A percentile compares a stretch with the other conserved stretches of the same genome.
Conservation (phyloP, 352 stramenopile genomes). For the Hyaloperonospora brassicae region DNA sequence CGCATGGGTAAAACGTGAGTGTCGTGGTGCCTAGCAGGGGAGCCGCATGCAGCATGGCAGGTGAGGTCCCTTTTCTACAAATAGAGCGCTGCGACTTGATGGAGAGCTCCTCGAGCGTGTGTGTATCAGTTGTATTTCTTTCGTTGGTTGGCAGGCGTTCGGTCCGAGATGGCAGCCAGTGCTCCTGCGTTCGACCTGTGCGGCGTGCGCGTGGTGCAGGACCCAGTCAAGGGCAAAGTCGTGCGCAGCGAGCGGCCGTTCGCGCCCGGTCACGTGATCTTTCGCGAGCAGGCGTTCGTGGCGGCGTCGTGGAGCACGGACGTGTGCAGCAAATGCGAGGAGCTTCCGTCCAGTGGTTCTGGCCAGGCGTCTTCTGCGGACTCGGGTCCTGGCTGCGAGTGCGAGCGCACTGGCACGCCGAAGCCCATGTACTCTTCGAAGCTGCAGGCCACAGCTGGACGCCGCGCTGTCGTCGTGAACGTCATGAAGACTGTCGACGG, state of each 20-base stretch:
- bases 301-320: constrained; percentile 60
- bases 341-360: constrained; percentile 25
- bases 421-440: constrained; percentile 37
- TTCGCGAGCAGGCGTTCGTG: constrained; percentile 69
- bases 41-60: too few species aligned
- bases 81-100: constrained; percentile 32
- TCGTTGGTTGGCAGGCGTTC: constrained; percentile 10
- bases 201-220: constrained; percentile 45
- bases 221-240: constrained; percentile 52
- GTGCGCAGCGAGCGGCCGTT: constrained; percentile 48
- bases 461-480: constrained; percentile 45
- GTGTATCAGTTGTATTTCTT: not conserved
- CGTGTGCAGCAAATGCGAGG: constrained; percentile 48
- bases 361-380: constrained; percentile 7
- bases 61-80: constrained; percentile 18
- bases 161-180: constrained; percentile 25
- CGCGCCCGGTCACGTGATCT: constrained; percentile 57
- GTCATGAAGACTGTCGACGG: constrained; percentile 49
- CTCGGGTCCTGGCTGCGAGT: constrained; percentile 30
- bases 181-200: constrained; percentile 43
- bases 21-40: constrained; percentile 1
- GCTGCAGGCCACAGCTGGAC: constrained; percentile 36
- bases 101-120: constrained; percentile 15
- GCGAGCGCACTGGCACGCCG: constrained; percentile 21
- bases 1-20: constrained; percentile 16